Percentiles rank a stretch among this genome's conserved stretches.
Evolutionary conservation across 2,329 filamentous ascomycete species (phyloP).

Genomic region (Venturia effusa): DNA sequence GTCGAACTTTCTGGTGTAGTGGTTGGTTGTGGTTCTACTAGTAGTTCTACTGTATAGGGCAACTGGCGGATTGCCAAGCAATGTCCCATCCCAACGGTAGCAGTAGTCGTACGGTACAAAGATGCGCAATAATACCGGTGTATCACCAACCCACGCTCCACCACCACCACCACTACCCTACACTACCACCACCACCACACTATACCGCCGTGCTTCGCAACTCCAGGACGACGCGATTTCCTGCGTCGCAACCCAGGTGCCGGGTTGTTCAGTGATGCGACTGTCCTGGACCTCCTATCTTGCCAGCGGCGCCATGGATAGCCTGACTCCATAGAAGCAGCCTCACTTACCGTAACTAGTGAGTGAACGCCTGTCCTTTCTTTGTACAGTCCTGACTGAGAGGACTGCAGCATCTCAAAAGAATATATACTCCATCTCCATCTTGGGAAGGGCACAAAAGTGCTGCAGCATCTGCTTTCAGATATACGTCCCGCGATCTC

Average conservation of each 20-base stretch:
- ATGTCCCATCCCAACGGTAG: too few species aligned
- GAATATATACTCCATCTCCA: neutral
- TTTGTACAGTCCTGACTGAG: neutral
- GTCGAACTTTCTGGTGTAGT: too few species aligned
- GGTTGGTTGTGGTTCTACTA: too few species aligned
- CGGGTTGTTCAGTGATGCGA: conserved; percentile 5
- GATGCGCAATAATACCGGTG: too few species aligned
- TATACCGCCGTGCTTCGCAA: neutral
- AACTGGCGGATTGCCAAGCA: too few species aligned
- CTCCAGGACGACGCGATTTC: neutral
- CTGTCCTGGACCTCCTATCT: neutral
- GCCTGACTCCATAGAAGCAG: neutral
- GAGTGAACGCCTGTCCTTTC: neutral
- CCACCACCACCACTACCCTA: too few species aligned
- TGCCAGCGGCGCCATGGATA: neutral
- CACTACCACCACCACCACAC: neutral
- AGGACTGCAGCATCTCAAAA: neutral
- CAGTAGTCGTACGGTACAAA: too few species aligned
- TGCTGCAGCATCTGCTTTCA: too few species aligned
- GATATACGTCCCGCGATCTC: neutral
- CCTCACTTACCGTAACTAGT: neutral
- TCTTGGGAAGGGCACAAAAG: neutral
- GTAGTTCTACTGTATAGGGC: too few species aligned
- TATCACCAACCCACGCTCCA: too few species aligned
- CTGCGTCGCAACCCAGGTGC: neutral